A percentile compares a stretch with the other conserved stretches of the same genome.
These are phyloP conservation scores for Brettanomyces custersianus DNA, from an alignment of 805 yeast species.

Conservation along the genomic window DNA sequence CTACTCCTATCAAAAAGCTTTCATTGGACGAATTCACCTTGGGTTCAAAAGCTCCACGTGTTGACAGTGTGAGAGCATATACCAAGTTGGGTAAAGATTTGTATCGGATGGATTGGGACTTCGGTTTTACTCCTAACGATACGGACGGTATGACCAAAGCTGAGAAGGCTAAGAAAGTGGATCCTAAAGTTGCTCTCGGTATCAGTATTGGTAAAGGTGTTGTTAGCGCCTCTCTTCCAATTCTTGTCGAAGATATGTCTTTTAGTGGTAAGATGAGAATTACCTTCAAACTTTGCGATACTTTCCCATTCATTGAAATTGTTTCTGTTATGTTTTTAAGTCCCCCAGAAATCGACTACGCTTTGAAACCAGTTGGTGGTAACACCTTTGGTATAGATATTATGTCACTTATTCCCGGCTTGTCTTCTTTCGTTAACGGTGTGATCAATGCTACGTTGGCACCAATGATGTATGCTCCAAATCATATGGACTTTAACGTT, in stretches of 20 bases:
- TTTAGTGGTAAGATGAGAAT: constrained; percentile 63
- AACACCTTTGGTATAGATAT: constrained; percentile 80
- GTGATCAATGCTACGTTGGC: constrained; percentile 62
- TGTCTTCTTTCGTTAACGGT: constrained; percentile 60
- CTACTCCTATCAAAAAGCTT: constrained; percentile 70
- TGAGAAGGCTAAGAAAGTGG: constrained; percentile 59
- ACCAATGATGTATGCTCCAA: constrained; percentile 78
- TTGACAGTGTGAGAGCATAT: constrained; percentile 63
- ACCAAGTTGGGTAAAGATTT: constrained; percentile 58
- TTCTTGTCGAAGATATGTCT: constrained; percentile 73
- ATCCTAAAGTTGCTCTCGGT: constrained; percentile 76
- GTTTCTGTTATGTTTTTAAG: constrained; percentile 68
- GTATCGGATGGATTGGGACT: constrained; percentile 79
- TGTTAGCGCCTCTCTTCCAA: constrained; percentile 67
- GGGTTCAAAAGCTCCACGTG: constrained; percentile 74
- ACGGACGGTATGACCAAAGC: constrained; percentile 76
- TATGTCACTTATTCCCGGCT: constrained; percentile 78
- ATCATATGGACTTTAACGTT: constrained; percentile 65
- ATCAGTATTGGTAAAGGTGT: constrained; percentile 76
- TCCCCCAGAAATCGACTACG: constrained; percentile 72
- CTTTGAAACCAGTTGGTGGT: constrained; percentile 81
- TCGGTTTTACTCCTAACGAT: constrained; percentile 74
- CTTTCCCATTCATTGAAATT: constrained; percentile 70
- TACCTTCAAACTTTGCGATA: constrained; percentile 49
- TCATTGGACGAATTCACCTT: constrained; percentile 69